phyloP scores from a whole-genome alignment of 2,329 filamentous ascomycete species.

The Aureobasidium leucospermi region DNA sequence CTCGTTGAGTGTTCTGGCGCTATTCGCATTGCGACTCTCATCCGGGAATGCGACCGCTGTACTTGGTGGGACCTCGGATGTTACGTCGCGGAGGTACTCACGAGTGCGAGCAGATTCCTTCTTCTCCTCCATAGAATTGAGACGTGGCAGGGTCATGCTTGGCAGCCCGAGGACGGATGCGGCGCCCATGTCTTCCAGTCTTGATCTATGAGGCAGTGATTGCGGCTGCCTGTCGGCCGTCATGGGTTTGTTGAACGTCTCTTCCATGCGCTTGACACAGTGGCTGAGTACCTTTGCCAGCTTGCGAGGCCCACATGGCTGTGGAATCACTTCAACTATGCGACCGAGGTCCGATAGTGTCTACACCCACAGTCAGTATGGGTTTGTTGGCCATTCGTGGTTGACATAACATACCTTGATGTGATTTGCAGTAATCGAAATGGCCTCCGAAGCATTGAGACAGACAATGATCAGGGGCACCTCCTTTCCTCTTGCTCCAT shows the following conservation, averaged over 20 bases:
- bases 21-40: background rate
- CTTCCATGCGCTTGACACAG: constrained; percentile 3
- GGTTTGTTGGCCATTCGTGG: background rate
- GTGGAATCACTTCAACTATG: constrained; percentile 13
- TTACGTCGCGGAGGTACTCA: background rate
- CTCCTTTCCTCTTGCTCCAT: constrained; percentile 10
- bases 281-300: constrained; percentile 9
- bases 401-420: background rate
- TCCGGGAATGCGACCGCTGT: constrained; percentile 9
- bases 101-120: background rate
- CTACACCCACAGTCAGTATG: background rate
- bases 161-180: constrained; percentile 1
- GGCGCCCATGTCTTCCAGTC: constrained; percentile 1
- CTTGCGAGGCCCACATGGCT: constrained; percentile 15
- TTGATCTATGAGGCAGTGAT: background rate
- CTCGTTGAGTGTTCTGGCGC: constrained; percentile 1
- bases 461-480: constrained; percentile 30
- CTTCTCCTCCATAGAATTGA: background rate
- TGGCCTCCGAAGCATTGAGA: constrained; percentile 27
- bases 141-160: constrained; percentile 1
- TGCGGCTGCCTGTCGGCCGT: background rate
- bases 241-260: background rate
- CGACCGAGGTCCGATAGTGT: constrained; percentile 11
- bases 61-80: background rate
- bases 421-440: constrained; percentile 18